A percentile compares a stretch with the other conserved stretches of the same genome.
Conservation (phyloP, 805 yeast genomes). For the Saccharomycopsis javanensis region DNA sequence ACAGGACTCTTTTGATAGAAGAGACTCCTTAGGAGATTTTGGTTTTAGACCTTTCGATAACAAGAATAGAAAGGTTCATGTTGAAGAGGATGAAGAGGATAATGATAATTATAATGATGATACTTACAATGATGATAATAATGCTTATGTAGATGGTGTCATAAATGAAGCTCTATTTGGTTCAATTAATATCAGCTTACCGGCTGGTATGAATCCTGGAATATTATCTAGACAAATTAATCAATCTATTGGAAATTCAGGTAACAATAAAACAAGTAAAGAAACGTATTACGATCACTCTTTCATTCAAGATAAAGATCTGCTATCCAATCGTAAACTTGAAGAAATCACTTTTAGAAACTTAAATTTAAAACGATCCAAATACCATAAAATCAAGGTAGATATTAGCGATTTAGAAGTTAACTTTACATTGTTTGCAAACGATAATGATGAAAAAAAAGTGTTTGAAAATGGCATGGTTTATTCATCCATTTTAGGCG, state of each 20-base stretch:
- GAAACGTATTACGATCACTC: not conserved
- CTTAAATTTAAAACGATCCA: conserved; percentile 57
- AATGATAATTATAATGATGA: conserved; percentile 11
- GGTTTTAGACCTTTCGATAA: conserved; percentile 16
- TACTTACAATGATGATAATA: no score
- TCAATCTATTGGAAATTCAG: conserved; percentile 27
- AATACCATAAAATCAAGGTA: conserved; percentile 45
- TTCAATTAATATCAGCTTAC: conserved; percentile 64
- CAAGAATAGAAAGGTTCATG: conserved; percentile 7
- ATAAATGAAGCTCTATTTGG: conserved; percentile 63
- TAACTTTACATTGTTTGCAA: conserved; percentile 34
- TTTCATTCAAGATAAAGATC: not conserved
- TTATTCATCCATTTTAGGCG: conserved; percentile 10
- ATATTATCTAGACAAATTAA: conserved; percentile 46
- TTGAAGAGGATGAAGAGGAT: conserved; percentile 16
- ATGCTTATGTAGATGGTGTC: conserved; percentile 19
- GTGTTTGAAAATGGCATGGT: not conserved
- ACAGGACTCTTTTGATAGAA: not conserved
- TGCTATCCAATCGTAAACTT: conserved; percentile 22
- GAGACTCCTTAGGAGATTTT: conserved; percentile 19
- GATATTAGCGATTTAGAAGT: conserved; percentile 47
- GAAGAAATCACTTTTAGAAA: conserved; percentile 29
- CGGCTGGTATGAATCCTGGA: conserved; percentile 38
- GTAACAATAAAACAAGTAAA: not conserved
- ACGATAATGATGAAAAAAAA: conserved; percentile 22